phyloP scores from a whole-genome alignment of 2,329 filamentous ascomycete genomes.

The Sclerotinia glacialis region DNA sequence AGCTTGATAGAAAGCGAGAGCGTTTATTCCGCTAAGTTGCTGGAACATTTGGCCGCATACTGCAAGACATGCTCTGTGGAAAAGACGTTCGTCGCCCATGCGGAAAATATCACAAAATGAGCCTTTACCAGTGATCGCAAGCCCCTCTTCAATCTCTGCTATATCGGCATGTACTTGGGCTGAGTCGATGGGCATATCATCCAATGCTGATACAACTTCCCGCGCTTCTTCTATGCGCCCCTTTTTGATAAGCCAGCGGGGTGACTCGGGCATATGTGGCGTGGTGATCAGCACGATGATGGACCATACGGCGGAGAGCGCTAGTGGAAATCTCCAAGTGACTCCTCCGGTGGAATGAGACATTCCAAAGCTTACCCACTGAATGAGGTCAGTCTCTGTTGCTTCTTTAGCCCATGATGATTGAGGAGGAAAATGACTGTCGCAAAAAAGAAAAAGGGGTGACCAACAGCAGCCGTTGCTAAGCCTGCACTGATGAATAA shows the following conservation, averaged over 20 bases:
- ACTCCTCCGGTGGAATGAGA: constrained; percentile 52
- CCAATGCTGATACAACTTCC: constrained; percentile 45
- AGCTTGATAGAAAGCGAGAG: constrained; percentile 48
- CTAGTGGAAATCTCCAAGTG: constrained; percentile 60
- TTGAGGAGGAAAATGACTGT: not conserved
- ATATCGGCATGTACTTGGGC: constrained; percentile 55
- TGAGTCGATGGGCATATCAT: constrained; percentile 46
- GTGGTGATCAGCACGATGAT: constrained; percentile 55
- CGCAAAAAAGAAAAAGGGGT: constrained; percentile 1
- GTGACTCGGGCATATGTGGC: constrained; percentile 52
- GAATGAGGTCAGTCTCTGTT: constrained; percentile 34
- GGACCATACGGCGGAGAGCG: constrained; percentile 57
- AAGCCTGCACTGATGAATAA: constrained; percentile 53
- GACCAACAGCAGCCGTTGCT: constrained; percentile 20
- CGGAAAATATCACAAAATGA: constrained; percentile 47
- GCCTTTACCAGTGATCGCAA: constrained; percentile 52
- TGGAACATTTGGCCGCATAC: constrained; percentile 52
- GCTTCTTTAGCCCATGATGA: constrained; percentile 2
- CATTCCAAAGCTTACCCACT: constrained; percentile 58
- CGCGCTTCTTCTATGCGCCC: constrained; percentile 46
- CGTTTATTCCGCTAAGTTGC: constrained; percentile 47
- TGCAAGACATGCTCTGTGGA: constrained; percentile 53
- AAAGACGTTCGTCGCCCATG: constrained; percentile 51
- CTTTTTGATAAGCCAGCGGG: constrained; percentile 47
- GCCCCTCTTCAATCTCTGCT: constrained; percentile 55